Evolutionary conservation across 805 yeast species (phyloP).

Genomic region (Schwanniomyces occidentalis): DNA sequence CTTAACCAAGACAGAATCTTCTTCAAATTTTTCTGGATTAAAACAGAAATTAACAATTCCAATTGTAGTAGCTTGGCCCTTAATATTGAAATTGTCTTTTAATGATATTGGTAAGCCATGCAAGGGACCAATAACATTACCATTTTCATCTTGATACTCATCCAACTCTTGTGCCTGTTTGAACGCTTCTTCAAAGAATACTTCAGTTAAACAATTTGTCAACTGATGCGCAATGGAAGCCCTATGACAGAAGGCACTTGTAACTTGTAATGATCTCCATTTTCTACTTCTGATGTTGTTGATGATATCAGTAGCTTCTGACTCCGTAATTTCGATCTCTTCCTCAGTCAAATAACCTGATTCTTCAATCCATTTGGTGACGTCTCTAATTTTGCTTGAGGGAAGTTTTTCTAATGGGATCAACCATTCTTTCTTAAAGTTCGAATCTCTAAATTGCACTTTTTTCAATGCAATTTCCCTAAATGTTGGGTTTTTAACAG

Average conservation of each 20-base stretch:
- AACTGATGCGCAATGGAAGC: conserved; percentile 61
- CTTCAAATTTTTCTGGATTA: conserved; percentile 28
- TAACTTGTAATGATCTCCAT: conserved; percentile 46
- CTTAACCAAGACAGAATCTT: conserved; percentile 40
- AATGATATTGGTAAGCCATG: conserved; percentile 34
- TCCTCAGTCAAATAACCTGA: conserved; percentile 31
- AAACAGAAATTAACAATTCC: conserved; percentile 50
- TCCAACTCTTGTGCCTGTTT: conserved; percentile 25
- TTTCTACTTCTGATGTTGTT: conserved; percentile 30
- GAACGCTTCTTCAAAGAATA: conserved; percentile 31
- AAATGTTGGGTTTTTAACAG: conserved; percentile 16
- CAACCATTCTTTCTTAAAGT: conserved; percentile 46
- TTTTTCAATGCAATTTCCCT: conserved; percentile 40
- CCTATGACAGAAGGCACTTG: conserved; percentile 57
- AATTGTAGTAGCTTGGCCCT: conserved; percentile 49
- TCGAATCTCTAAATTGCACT: conserved; percentile 36
- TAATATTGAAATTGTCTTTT: conserved; percentile 47
- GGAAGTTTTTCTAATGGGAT: conserved; percentile 30
- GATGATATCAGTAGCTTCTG: conserved; percentile 26
- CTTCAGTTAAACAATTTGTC: conserved; percentile 39
- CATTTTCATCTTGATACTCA: conserved; percentile 15
- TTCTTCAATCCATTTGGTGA: conserved; percentile 33
- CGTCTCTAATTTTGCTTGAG: conserved; percentile 27
- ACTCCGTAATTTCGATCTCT: conserved; percentile 43
- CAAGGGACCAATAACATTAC: conserved; percentile 23